These are phyloP conservation scores for Rosa multiflora DNA, from an alignment of 306 rosid species.

Conservation along the genomic window DNA sequence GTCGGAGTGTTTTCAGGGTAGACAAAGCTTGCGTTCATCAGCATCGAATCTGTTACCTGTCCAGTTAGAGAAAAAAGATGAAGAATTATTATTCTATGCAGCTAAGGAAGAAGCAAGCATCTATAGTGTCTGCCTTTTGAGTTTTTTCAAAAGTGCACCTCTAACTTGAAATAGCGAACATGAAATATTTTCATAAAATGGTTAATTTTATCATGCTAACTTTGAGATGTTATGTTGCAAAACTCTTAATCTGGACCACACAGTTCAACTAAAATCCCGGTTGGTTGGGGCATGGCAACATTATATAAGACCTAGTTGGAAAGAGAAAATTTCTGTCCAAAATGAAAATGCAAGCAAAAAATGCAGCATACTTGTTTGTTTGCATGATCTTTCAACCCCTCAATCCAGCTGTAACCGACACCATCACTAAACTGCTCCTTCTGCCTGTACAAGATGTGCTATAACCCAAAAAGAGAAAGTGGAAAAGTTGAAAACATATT, in stretches of 20 bases:
- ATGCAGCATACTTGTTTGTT: constrained; percentile 57
- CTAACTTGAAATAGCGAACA: constrained; percentile 5
- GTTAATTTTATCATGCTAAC: not conserved
- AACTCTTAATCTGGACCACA: not conserved
- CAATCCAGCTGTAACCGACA: constrained; percentile 99
- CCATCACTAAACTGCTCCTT: constrained; percentile 72
- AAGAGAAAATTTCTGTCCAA: not conserved
- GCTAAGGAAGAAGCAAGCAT: constrained; percentile 3
- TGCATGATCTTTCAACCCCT: constrained; percentile 89
- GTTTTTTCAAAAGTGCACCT: constrained; percentile 9
- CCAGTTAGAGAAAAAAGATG: constrained; percentile 13
- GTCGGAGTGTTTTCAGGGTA: constrained; percentile 95
- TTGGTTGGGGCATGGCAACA: not conserved
- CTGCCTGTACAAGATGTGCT: constrained; percentile 96
- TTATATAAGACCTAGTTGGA: too few relatives aligned
- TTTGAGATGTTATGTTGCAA: not conserved
- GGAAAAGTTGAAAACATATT: not conserved
- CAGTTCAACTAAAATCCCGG: not conserved
- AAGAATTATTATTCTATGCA: constrained; percentile 8
- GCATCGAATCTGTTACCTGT: constrained; percentile 83
- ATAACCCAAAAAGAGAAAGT: not conserved
- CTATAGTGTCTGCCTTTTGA: not conserved
- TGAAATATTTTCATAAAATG: constrained; percentile 1
- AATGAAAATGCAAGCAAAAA: not conserved
- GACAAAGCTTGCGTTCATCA: constrained; percentile 62